Conservation (phyloP, 2,329 filamentous ascomycete genomes). For the Pseudofabraea citricarpa region DNA sequence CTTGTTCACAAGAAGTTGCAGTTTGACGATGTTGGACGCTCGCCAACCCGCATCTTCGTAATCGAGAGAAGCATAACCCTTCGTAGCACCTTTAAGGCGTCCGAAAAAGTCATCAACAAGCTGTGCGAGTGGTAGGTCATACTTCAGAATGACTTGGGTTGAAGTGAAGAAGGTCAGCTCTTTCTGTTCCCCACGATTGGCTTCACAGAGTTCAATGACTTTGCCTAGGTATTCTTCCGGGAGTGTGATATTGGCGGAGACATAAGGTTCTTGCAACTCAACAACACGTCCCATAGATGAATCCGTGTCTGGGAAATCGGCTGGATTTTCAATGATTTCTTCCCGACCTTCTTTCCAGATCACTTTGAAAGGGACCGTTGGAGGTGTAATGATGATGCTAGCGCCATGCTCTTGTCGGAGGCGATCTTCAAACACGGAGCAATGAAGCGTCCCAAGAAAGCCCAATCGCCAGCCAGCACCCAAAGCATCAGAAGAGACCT, state of each 20-base stretch:
- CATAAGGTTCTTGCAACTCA: slow-evolving; percentile 69
- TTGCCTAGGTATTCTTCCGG: slow-evolving; percentile 92
- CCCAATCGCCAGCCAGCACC: slow-evolving; percentile 92
- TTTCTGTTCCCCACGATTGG: slow-evolving; percentile 80
- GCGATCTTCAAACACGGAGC: slow-evolving; percentile 97
- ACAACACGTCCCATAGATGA: slow-evolving; percentile 44
- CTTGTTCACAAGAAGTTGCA: slow-evolving; percentile 93
- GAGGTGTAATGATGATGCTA: slow-evolving; percentile 94
- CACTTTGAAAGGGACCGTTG: slow-evolving; percentile 88
- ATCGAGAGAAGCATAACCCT: slow-evolving; percentile 92
- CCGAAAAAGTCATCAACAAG: slow-evolving; percentile 97
- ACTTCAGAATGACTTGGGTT: slow-evolving; percentile 91
- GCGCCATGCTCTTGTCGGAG: slow-evolving; percentile 90
- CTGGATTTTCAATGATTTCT: slow-evolving; percentile 77
- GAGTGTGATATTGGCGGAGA: slow-evolving; percentile 79
- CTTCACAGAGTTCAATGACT: slow-evolving; percentile 91
- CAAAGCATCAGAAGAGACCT: slow-evolving; percentile 89
- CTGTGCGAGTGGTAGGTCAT: slow-evolving; percentile 81
- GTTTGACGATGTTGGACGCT: slow-evolving; percentile 73
- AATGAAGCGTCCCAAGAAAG: slow-evolving; percentile 94
- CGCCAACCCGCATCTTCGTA: slow-evolving; percentile 95
- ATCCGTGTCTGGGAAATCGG: slow-evolving; percentile 74
- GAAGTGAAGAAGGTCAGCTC: slow-evolving; percentile 87
- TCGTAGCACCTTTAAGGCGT: slow-evolving; percentile 88
- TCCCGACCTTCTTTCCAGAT: slow-evolving; percentile 74